phyloP scores from a whole-genome alignment of 164 flowering plant genomes.

The Hamamelis virginiana region DNA sequence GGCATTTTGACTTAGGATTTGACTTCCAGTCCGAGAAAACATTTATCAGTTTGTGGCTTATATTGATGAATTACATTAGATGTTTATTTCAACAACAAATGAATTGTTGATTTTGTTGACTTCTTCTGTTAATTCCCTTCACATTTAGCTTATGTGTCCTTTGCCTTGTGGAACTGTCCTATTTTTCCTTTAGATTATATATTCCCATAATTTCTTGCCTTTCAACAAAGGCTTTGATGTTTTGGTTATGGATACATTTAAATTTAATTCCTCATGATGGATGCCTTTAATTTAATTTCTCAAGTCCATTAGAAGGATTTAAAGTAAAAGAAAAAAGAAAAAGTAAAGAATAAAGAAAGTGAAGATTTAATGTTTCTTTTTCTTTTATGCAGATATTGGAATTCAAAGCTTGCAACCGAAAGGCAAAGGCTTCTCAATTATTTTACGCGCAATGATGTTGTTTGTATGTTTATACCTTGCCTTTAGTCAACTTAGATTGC shows the following conservation, averaged over 20 bases:
- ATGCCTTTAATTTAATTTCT: neutral
- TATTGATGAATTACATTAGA: too few relatives aligned
- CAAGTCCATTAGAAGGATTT: neutral
- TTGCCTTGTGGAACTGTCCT: neutral
- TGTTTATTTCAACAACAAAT: neutral
- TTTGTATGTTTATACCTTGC: constrained; percentile 60
- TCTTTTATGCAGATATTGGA: constrained; percentile 78
- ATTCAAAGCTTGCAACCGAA: constrained; percentile 89
- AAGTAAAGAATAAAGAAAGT: neutral
- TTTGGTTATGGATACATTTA: too few relatives aligned
- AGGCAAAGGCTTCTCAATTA: constrained; percentile 75
- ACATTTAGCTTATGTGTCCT: neutral
- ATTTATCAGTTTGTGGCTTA: neutral
- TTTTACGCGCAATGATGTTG: constrained; percentile 67
- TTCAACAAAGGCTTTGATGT: too few relatives aligned
- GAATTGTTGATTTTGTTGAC: neutral
- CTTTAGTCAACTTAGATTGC: constrained; percentile 1
- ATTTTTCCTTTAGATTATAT: neutral
- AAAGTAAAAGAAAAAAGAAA: neutral
- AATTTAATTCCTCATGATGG: too few relatives aligned
- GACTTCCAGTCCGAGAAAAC: neutral
- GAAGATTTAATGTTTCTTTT: constrained; percentile 1
- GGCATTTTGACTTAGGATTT: neutral
- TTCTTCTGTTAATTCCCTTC: neutral
- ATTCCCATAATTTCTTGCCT: neutral